Base-by-base conservation (phyloP, 2,329 filamentous ascomycete genomes). In the Epichloe baconii region DNA sequence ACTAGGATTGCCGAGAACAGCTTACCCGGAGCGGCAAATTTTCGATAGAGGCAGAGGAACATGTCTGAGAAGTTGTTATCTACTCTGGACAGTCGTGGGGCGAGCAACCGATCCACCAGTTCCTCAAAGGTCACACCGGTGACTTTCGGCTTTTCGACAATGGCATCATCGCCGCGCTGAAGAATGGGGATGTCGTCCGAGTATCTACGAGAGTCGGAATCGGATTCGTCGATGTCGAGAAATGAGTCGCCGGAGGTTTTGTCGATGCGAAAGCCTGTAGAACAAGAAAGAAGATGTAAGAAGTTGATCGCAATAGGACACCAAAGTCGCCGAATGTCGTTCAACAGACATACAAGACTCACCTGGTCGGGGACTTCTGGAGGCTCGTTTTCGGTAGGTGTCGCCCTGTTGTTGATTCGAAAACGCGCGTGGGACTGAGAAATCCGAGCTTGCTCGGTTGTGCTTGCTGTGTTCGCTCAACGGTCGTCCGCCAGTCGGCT, bases 31-130 rank as follows among this genome's bases (percentile, higher is more conserved):
- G 90, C 80, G 4, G 88, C 86, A 64, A 98, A 97, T 65, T 93
- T 94, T 55, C 93, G 85, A 68, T 97, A 97, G 14, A 97, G 73
- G 56, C 91, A 95, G 34, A 97, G 74, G 61, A 97, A 97, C 17
- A 95, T 83, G 44, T 89, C 82, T 1, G 80, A 79, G 62, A 96
- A 98, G 66, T 95, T 95, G 52, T 79, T 77, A 63, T 97, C 93
- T n/a, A 83, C 78, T 62, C 88, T 89, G 31, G 87, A 89, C 71
- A 91, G 83, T 37, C 87, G 86, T 55, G 87, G 79, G 0, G 83
- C 78, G 23, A 97, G 75, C 41, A 98, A 76, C n/a, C 89, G 84
- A 66, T 95, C 88, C 19, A 97, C 88, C 4, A 93, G 71, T 51
- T 89, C 85, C 54, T 86, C 82, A 57, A 84, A 80, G 2, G 71